Evolutionary conservation across 2,329 filamentous ascomycete genomes (phyloP).

Genomic region (Huntiella omanensis): DNA sequence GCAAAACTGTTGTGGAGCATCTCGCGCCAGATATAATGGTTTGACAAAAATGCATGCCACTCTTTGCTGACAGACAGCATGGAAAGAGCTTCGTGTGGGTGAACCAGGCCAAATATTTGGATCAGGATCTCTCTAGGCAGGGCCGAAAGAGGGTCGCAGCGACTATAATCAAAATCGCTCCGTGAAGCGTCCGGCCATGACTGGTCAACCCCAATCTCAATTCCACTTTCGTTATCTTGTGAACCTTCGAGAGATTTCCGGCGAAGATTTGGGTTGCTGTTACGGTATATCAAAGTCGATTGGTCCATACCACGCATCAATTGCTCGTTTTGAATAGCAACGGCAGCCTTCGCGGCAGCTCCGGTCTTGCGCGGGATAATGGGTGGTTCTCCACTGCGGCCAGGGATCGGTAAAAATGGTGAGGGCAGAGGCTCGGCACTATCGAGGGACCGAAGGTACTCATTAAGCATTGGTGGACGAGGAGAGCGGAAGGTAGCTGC

Average conservation of each 20-base stretch:
- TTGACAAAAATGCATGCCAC: constrained; percentile 30
- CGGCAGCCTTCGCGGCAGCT: constrained; percentile 41
- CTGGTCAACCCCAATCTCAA: neutral
- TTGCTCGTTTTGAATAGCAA: constrained; percentile 38
- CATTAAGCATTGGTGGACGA: constrained; percentile 24
- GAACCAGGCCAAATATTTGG: constrained; percentile 36
- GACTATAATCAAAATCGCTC: constrained; percentile 26
- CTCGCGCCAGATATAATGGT: constrained; percentile 44
- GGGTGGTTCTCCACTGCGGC: constrained; percentile 34
- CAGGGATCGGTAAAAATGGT: constrained; percentile 23
- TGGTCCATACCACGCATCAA: constrained; percentile 2
- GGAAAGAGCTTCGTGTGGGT: constrained; percentile 30
- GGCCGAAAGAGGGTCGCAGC: constrained; percentile 32
- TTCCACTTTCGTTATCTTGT: neutral
- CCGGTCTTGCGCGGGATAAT: constrained; percentile 41
- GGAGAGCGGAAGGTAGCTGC: constrained; percentile 31
- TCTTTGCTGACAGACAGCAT: constrained; percentile 30
- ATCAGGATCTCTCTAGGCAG: constrained; percentile 41
- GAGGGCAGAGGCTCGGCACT: constrained; percentile 11
- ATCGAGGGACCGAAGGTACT: constrained; percentile 11
- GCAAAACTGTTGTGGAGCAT: constrained; percentile 44
- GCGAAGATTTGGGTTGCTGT: neutral
- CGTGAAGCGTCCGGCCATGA: neutral
- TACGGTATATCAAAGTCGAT: neutral
- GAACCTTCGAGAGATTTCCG: constrained; percentile 15